Conservation (phyloP, 345 rosid genomes). For the Gossypium rotundifolium region DNA sequence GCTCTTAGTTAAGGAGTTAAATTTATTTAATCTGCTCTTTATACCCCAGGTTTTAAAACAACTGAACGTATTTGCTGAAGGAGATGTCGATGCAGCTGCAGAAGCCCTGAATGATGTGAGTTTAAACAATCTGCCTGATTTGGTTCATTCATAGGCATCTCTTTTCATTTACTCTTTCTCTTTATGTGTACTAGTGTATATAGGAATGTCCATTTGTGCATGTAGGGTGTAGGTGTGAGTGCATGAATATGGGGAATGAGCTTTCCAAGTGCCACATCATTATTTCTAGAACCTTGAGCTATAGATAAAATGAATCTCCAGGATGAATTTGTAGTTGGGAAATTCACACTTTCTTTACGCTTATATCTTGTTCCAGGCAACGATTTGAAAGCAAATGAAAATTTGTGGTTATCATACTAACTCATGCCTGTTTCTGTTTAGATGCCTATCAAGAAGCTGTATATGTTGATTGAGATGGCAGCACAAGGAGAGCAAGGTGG, state of each 20-base stretch:
- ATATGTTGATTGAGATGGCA: slow-evolving; percentile 90
- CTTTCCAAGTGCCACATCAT: neutral
- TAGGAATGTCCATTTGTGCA: neutral
- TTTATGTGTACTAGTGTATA: neutral
- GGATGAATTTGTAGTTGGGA: neutral
- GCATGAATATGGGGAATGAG: neutral
- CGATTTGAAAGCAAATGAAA: neutral
- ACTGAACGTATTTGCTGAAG: slow-evolving; percentile 69
- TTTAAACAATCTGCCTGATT: neutral
- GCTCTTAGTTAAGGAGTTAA: neutral
- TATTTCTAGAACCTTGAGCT: neutral
- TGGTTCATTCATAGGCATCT: neutral
- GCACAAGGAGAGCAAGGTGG: slow-evolving; percentile 87
- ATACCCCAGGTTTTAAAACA: slow-evolving; percentile 53
- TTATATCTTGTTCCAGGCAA: neutral
- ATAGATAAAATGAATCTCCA: neutral
- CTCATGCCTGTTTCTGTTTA: neutral
- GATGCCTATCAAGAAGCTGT: slow-evolving; percentile 75
- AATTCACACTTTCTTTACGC: neutral
- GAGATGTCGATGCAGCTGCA: slow-evolving; percentile 62
- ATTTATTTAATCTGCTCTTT: slow-evolving; percentile 2
- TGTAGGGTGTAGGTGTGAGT: neutral
- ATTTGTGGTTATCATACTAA: neutral
- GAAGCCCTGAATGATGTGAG: slow-evolving; percentile 87
- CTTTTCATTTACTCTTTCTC: neutral